These are phyloP conservation scores for Miscanthus sacchariflorus DNA, from an alignment of 202 grass and related monocot genomes.

Conservation along the genomic window DNA sequence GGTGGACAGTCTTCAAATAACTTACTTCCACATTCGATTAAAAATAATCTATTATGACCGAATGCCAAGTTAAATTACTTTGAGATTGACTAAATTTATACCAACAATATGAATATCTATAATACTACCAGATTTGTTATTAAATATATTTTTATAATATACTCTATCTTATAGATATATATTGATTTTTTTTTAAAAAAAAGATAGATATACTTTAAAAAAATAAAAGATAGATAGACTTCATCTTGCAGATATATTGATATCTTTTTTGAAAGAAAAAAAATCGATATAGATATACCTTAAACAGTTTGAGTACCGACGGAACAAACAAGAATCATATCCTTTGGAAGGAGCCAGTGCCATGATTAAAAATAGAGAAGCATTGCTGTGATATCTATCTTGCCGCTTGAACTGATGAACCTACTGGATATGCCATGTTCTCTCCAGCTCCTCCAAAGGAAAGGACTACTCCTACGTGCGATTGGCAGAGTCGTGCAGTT, in stretches of 20 bases:
- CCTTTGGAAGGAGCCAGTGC: no score
- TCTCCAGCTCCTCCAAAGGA: neutral
- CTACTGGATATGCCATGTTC: neutral
- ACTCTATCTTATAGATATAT: neutral
- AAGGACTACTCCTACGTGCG: neutral
- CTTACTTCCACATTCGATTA: neutral
- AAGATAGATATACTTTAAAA: no score
- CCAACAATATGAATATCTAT: no score
- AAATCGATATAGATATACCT: neutral
- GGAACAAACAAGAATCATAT: neutral
- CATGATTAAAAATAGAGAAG: no score
- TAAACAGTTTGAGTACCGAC: neutral
- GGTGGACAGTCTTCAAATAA: no score
- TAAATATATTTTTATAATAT: neutral
- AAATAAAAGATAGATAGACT: no score
- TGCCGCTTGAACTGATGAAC: neutral
- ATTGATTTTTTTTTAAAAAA: no score
- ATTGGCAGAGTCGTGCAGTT: neutral
- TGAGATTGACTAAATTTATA: no score
- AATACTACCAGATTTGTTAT: neutral
- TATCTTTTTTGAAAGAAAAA: no score
- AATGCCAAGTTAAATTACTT: neutral
- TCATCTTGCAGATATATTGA: no score
- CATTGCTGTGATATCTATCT: no score
- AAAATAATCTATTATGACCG: neutral